Base-by-base conservation (phyloP, 208 protist genomes). In the Borovskyia barvae region DNA sequence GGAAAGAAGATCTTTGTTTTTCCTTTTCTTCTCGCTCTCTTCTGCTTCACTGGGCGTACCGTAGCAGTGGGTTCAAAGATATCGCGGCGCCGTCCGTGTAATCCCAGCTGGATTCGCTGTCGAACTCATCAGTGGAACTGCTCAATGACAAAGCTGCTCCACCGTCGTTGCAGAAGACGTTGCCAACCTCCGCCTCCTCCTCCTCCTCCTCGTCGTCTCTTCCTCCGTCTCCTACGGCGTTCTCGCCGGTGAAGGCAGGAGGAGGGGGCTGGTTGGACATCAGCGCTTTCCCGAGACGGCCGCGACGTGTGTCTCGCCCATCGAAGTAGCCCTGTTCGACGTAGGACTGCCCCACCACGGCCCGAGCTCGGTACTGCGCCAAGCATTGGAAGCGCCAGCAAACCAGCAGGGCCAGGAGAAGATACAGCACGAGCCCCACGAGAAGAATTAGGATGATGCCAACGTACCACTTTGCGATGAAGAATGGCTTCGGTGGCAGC, bases 371-470 rank as follows among this genome's bases (percentile, higher is more conserved):
- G 41, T 45, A 58, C 45, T 78, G 72, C 30, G 72, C 66, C 20
- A 15, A 39, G 29, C 40, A 63, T 36, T 78, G 45, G 12, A 78
- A 72, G 55, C 57, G 72, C 19, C 51, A 46, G 49, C 58, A 73
- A 3, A 78, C 50, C 64, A 58, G 65, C n/a, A 73, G 5, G 17
- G 53, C 64, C 6, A 78, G 60, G 12, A 67, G 29, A 3, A 50
- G 52, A 52, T 78, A 78, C 2, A 50, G 28, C 6, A 43, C 30
- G 1, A 40, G 11, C 6, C 67, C 61, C 17, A 46, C 48, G 7
- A 78, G 32, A 6, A 73, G 60, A 15, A 78, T 45, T 29, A 72
- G 55, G 54, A 78, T 73, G 29, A 78, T 73, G 26, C 65, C 65
- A 0, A 72, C 52, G 53, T 72, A 78, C 72, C 72, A 78, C 51